Evolutionary conservation across 495 filamentous ascomycete genomes (phyloP).

Genomic region (Darksidea phi): DNA sequence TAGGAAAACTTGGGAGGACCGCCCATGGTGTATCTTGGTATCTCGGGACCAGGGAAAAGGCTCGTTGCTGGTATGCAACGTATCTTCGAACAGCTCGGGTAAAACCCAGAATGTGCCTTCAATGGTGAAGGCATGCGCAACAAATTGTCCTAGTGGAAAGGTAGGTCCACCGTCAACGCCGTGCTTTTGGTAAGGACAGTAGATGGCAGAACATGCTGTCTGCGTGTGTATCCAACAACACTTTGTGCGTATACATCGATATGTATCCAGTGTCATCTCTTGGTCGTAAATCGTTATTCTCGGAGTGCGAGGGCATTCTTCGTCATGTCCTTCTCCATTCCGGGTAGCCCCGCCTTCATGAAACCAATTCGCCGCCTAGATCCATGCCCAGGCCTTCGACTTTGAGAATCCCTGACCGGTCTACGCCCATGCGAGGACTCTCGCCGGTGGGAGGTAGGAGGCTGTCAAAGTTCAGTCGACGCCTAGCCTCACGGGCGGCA

Average conservation of each 20-base stretch:
- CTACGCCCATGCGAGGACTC: constrained; percentile 41
- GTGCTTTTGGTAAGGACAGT: constrained; percentile 31
- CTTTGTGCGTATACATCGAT: background rate
- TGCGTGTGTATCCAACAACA: constrained; percentile 8
- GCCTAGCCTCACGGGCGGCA: constrained; percentile 55
- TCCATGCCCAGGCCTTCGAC: constrained; percentile 51
- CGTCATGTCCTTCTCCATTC: background rate
- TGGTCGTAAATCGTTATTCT: constrained; percentile 25
- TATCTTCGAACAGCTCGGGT: background rate
- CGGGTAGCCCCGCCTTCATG: constrained; percentile 5
- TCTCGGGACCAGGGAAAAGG: background rate
- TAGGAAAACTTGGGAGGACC: background rate
- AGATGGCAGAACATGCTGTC: background rate
- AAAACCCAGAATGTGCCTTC: background rate
- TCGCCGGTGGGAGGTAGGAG: constrained; percentile 53
- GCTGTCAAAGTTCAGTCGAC: constrained; percentile 67
- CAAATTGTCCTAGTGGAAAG: too few species aligned
- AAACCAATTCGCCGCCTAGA: constrained; percentile 54
- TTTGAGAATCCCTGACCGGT: constrained; percentile 31
- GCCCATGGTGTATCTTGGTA: background rate
- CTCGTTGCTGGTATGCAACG: background rate
- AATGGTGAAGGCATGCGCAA: background rate
- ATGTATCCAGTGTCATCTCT: constrained; percentile 10
- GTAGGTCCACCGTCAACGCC: constrained; percentile 2
- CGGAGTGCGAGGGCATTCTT: background rate